Conservation (phyloP, 2,329 filamentous ascomycete genomes). For the Plectosphaerella plurivora region DNA sequence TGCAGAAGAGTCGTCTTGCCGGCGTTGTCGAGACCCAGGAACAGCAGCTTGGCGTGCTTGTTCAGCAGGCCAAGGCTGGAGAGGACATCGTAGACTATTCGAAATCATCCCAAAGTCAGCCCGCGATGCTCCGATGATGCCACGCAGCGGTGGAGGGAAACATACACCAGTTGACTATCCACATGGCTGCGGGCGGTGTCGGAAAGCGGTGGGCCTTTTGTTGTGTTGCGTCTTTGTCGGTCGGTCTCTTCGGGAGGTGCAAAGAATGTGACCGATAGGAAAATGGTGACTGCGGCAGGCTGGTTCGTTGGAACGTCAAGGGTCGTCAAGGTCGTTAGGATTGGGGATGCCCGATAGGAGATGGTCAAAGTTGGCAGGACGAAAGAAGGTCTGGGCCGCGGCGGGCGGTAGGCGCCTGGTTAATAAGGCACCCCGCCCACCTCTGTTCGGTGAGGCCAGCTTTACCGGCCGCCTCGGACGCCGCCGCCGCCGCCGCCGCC, state of each 20-base stretch:
- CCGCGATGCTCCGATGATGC: background rate
- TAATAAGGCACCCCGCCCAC: background rate
- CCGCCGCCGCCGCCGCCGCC: no score
- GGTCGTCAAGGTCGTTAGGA: conserved; percentile 1
- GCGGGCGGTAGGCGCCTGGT: background rate
- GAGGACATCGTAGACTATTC: conserved; percentile 77
- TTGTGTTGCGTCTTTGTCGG: conserved; percentile 9
- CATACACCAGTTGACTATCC: conserved; percentile 95
- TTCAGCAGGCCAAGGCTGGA: conserved; percentile 84
- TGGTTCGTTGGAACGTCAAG: background rate
- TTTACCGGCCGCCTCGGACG: background rate
- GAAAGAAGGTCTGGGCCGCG: background rate
- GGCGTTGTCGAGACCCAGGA: conserved; percentile 89
- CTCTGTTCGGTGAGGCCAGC: background rate
- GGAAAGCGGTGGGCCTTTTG: background rate
- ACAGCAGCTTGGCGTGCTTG: conserved; percentile 94
- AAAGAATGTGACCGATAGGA: background rate
- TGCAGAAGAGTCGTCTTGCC: conserved; percentile 92
- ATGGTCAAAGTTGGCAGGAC: conserved; percentile 3
- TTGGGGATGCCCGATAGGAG: conserved; percentile 1
- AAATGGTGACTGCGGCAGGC: conserved; percentile 3
- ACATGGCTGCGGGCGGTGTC: conserved; percentile 56
- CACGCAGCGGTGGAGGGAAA: conserved; percentile 14
- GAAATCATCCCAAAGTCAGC: conserved; percentile 19
- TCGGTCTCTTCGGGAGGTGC: background rate